Conservation (phyloP, 225 moss, liverwort and hornwort species). For the Physcomitrellopsis africana region DNA sequence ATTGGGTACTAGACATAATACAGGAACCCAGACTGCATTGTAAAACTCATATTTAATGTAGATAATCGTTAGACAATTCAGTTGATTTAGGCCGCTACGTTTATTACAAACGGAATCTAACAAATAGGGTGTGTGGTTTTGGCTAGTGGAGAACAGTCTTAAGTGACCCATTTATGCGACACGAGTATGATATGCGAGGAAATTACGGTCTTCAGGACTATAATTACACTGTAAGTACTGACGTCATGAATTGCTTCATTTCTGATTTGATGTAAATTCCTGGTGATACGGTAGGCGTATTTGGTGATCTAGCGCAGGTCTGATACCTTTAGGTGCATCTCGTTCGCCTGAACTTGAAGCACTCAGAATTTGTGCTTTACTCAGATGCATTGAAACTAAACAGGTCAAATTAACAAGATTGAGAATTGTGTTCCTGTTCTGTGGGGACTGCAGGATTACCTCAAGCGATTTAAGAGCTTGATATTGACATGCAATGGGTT, state of each 20-base stretch:
- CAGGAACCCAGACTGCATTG: constrained; percentile 1
- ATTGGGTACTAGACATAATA: neutral
- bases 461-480: constrained; percentile 91
- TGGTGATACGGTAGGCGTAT: neutral
- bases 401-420: neutral
- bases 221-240: constrained; percentile 77
- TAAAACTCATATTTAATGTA: neutral
- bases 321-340: neutral
- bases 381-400: neutral
- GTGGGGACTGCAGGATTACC: constrained; percentile 71
- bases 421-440: neutral
- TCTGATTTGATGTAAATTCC: constrained; percentile 3
- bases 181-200: constrained; percentile 87
- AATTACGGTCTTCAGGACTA: constrained; percentile 84
- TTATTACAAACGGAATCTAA: constrained; percentile 19
- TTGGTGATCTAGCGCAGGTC: neutral
- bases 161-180: constrained; percentile 90
- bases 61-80: neutral
- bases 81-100: neutral
- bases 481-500: constrained; percentile 96
- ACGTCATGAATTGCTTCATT: neutral
- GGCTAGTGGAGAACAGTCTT: constrained; percentile 56
- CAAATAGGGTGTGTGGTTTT: constrained; percentile 30
- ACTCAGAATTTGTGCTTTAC: neutral
- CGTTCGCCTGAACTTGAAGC: neutral